phyloP scores from a whole-genome alignment of 139 green algal species.

The Parachlorella kessleri region DNA sequence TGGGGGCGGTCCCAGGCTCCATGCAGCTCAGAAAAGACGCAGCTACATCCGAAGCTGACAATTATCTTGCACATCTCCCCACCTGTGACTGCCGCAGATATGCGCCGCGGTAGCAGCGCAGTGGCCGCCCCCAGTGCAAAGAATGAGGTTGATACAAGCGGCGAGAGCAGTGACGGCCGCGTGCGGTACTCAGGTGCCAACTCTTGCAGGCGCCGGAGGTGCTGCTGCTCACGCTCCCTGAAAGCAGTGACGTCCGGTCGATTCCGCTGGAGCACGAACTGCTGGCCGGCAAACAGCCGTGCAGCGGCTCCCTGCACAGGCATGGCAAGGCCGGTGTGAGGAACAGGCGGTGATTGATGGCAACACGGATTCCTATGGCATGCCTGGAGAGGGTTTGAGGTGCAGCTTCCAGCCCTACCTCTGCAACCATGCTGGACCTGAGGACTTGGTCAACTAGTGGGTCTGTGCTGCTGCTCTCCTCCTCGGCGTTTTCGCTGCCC shows the following conservation, averaged over 20 bases:
- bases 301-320: conserved; percentile 13
- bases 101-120: not conserved
- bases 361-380: no score
- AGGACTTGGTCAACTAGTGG: no score
- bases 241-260: conserved; percentile 17
- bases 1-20: no score
- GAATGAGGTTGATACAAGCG: conserved; percentile 8
- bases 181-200: conserved; percentile 11
- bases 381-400: no score
- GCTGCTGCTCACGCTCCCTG: conserved; percentile 14
- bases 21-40: no score
- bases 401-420: no score
- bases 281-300: conserved; percentile 16
- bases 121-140: conserved; percentile 14
- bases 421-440: conserved; percentile 2
- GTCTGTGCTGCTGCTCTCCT: no score
- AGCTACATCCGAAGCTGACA: no score
- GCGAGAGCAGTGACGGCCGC: conserved; percentile 15
- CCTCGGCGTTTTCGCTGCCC: no score
- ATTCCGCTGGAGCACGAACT: not conserved
- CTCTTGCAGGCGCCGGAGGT: not conserved
- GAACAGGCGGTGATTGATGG: not conserved
- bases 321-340: not conserved
- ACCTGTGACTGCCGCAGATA: conserved; percentile 23
- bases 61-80: no score